Base-by-base conservation (phyloP, 169 alveolate species). In the Plasmodium vivax region DNA sequence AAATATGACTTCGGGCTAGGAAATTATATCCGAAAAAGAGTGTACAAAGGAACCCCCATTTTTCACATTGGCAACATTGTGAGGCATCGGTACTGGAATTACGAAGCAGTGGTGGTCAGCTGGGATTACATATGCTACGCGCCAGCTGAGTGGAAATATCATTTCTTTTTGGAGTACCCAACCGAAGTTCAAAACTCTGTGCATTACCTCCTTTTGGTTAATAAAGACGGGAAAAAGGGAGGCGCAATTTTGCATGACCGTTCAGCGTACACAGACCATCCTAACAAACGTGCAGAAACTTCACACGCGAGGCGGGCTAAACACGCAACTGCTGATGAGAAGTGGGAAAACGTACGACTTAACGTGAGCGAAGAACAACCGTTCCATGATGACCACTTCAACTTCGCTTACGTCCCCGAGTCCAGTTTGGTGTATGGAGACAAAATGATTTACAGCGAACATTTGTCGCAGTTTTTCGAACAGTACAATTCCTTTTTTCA, bases 361-460 rank as follows among this genome's bases (percentile, higher is more conserved):
- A n/a, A 51, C 23, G 23, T 51, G 62, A 75, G 27, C 45, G 56
- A 36, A 41, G 56, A 75, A 75, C 30, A 75, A 34, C 30, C 45
- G 10, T 41, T 75, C 14, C 41, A 90, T 68, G 83, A 80, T 43
- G 81, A 90, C 27, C 27, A 72, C 41, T 92, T 92, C 23, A 73
- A 92, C 83, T 92, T 92, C 47, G 95, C 95, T 0, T 92, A 92
- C 77, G 95, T 92, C 34, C 95, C 95, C 23, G 95, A 92, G 75
- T 82, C 95, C 58, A 92, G 95, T 73, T 82, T 92, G 41, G 85
- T 72, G 23, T 92, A 92, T 74, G 79, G 95, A 47, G 85, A 92
- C n/a, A 34, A 92, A 51, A 92, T 82, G 84, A 45, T 92, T 47
- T 92, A 92, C 58, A 92, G 54, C 41, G 92, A 92, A 83, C 62